phyloP scores from a whole-genome alignment of 805 yeast species.

The Wickerhamiella galacta region DNA sequence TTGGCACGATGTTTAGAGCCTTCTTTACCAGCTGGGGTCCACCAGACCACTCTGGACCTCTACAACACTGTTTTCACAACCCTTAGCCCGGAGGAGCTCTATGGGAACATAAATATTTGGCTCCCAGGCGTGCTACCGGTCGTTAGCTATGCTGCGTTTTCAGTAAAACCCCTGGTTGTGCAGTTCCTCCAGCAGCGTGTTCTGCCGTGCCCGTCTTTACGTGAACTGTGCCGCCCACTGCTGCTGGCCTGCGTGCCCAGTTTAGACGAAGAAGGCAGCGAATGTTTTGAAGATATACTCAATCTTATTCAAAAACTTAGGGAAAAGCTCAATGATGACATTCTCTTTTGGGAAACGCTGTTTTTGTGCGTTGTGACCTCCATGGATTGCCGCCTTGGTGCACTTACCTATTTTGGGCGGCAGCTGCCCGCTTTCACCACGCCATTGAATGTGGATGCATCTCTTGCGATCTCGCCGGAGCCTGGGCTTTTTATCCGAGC shows the following conservation, averaged over 20 bases:
- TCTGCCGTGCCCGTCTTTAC: constrained; percentile 36
- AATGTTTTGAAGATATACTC: constrained; percentile 49
- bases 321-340: constrained; percentile 40
- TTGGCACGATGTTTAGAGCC: constrained; percentile 70
- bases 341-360: constrained; percentile 74
- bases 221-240: constrained; percentile 47
- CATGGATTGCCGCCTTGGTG: constrained; percentile 70
- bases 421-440: constrained; percentile 41
- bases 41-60: constrained; percentile 67
- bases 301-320: constrained; percentile 45
- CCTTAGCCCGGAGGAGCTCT: constrained; percentile 38
- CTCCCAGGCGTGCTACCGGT: constrained; percentile 84
- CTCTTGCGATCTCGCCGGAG: constrained; percentile 38
- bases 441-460: constrained; percentile 1
- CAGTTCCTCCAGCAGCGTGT: constrained; percentile 41
- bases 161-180: constrained; percentile 65
- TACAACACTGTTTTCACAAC: constrained; percentile 54
- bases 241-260: constrained; percentile 68
- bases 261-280: constrained; percentile 82
- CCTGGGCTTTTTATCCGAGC: constrained; percentile 67
- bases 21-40: constrained; percentile 86
- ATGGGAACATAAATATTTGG: constrained; percentile 55
- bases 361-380: constrained; percentile 61
- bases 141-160: constrained; percentile 74
- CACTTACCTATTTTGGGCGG: constrained; percentile 54